Base-by-base conservation (phyloP, 73 alveolate genomes). In the Tetrahymena elliotti region DNA sequence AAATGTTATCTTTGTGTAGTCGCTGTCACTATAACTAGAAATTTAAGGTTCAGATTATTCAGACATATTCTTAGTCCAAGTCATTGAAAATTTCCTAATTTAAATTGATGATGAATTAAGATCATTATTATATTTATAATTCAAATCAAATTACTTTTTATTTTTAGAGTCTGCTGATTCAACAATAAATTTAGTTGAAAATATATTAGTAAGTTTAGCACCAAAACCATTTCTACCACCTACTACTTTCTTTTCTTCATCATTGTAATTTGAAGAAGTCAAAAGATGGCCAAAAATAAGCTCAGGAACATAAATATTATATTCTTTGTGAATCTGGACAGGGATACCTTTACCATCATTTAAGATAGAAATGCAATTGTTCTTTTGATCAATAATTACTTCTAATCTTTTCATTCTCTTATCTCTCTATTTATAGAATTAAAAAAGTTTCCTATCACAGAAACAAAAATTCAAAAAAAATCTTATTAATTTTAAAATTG, bases 221-320 rank as follows among this genome's bases (percentile, higher is more conserved):
- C 99, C 99, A 95, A 93, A 99, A 93, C 99, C 99, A 98, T 99
- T 99, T 95, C 99, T 96, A 33, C 99, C 99, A 3, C 98, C 98
- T 34, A 99, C 98, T 41, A 97, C 99, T 96, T 99, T 99, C 94
- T 97, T 97, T 96, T 97, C 99, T 27, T 98, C 54, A 97, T 99
- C 99, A 94, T 99, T 99, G 95, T 98, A 99, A 98, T 99, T 99
- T 53, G 99, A 97, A 38, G 99, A 97, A 35, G 99, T 99, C 84
- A 99, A 96, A 84, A 99, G 96, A 93, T 99, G 99, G 33, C 99
- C 99, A 94, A 99, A 99, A 53, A 99, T 97, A 94, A 99, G 96
- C 96, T 99, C 99, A 38, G 99, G 99, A 54, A 99, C 99, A 95
- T 99, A 98, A 68, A 98, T 94, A 52, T 97, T 97, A 94, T 99